These are phyloP conservation scores for Poteriospumella lacustris DNA, from an alignment of 108 stramenopile genomes.

Conservation along the genomic window DNA sequence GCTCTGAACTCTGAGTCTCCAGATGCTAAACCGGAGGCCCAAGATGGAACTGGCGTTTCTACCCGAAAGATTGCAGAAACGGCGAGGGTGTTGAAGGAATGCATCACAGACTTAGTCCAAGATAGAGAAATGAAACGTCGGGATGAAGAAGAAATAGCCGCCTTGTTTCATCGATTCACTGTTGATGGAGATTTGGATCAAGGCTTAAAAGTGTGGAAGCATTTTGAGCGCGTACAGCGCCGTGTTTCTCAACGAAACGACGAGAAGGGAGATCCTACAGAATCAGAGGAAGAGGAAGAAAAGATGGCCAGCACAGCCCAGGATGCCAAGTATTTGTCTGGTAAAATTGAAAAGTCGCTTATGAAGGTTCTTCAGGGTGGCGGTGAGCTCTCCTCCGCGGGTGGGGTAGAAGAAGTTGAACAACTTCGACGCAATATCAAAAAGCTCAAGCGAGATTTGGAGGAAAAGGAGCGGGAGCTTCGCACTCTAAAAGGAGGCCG, in stretches of 20 bases:
- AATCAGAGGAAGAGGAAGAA: neutral
- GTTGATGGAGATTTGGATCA: slow-evolving; percentile 19
- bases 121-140: neutral
- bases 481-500: neutral
- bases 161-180: neutral
- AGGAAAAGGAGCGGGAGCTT: slow-evolving; percentile 4
- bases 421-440: neutral
- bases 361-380: neutral
- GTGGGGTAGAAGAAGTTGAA: slow-evolving; percentile 21
- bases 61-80: slow-evolving; percentile 19
- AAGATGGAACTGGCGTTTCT: neutral
- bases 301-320: neutral
- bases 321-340: neutral
- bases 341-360: neutral
- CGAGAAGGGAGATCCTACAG: neutral
- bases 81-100: neutral
- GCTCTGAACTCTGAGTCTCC: neutral
- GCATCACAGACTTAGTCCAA: neutral
- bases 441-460: slow-evolving; percentile 12
- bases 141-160: neutral
- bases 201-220: neutral
- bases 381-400: neutral
- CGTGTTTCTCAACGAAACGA: neutral
- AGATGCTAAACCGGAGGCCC: neutral
- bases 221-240: neutral